Base-by-base conservation (phyloP, 371 early-diverging fungal species). In the Zychaea mexicana region DNA sequence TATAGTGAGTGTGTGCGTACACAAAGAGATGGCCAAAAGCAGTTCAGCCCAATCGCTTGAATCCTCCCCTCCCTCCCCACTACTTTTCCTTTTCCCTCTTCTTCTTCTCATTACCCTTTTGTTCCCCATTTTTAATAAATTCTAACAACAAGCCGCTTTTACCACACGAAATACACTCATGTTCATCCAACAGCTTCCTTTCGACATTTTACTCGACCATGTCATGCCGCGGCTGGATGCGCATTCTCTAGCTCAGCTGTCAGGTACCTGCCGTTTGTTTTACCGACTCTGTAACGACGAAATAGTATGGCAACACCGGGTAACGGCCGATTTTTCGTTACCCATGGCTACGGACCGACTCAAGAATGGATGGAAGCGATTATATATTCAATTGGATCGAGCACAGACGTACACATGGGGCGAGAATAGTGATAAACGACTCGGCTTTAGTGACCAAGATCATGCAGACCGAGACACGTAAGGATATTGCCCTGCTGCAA, bases 401-500 rank as follows among this genome's bases (percentile, higher is more conserved):
- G 59, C 65, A 67, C 21, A 57, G 27, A 72, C 74, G 2, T 77
- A 69, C 63, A 70, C 72, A 7, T 79, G 80, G 80, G 80, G 80
- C 8, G 71, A 74, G 6, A 77, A 77, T 26, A 21, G 22, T 36
- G 68, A 79, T 66, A 56, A 58, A 45, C 59, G 77, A 9, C 56
- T 79, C 4, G 80, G 80, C 57, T 52, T 61, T 31, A 33, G 24
- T 49, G 61, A 64, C 19, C 58, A 64, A 26, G 57, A 64, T 17
- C n/a, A 58, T 17, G 26, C n/a, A n/a, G 54, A 39, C 8, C 54
- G 66, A 7, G 54, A 53, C n/a, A 55, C 61, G 66, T 57, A 38
- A 46, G 66, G 56, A 45, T 49, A 22, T 4, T 24, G 21, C 4
- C n/a, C n/a, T 42, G 17, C 13, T 42, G 12, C 42, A 42, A 42